Evolutionary conservation across 2,329 filamentous ascomycete genomes (phyloP).

Genomic region (Fusarium falciforme): DNA sequence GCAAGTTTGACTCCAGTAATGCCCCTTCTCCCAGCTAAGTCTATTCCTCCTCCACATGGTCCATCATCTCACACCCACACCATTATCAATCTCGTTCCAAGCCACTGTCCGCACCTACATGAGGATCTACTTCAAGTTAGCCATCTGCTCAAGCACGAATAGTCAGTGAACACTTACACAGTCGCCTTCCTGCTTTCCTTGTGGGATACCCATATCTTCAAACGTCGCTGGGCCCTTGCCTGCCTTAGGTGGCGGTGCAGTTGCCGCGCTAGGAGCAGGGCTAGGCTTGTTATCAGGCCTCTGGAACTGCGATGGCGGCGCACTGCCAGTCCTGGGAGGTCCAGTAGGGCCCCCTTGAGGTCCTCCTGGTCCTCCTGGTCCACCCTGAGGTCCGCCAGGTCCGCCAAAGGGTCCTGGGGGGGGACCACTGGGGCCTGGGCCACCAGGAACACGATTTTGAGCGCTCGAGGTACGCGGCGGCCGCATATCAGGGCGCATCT

Average conservation of each 20-base stretch:
- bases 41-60: conserved; percentile 12
- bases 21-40: conserved; percentile 20
- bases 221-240: conserved; percentile 92
- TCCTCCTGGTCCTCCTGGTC: conserved; percentile 9
- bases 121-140: conserved; percentile 37
- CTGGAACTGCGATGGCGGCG: conserved; percentile 49
- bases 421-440: conserved; percentile 38
- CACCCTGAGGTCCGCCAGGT: neutral
- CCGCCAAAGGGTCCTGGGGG: conserved; percentile 37
- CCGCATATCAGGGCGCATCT: conserved; percentile 12
- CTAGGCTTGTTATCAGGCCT: conserved; percentile 45
- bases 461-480: conserved; percentile 41
- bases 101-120: conserved; percentile 35
- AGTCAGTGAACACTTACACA: conserved; percentile 73
- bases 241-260: conserved; percentile 54
- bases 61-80: conserved; percentile 2
- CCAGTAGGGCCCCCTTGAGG: conserved; percentile 28
- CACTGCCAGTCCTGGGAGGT: conserved; percentile 51
- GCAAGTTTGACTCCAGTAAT: conserved; percentile 35
- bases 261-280: conserved; percentile 47
- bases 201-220: conserved; percentile 96
- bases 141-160: neutral
- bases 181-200: conserved; percentile 84
- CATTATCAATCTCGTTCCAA: neutral
- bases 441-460: conserved; percentile 35